Evolutionary conservation across 2,329 filamentous ascomycete genomes (phyloP), one percentile per base, ranked within the genome.

Genomic region (Boeremia exigua): DNA sequence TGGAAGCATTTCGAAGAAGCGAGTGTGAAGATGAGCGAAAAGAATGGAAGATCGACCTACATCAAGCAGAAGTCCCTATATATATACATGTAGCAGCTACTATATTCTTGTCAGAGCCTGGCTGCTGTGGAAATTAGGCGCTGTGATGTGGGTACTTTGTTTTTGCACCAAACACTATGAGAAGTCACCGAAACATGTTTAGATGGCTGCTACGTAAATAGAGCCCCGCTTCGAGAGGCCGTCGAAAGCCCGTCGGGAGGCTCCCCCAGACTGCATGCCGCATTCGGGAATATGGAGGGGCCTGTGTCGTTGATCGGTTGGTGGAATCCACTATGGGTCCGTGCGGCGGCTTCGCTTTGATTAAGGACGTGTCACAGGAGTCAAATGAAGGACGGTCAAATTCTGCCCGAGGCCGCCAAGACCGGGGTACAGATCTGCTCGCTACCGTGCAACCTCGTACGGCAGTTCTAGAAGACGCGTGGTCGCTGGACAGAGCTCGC

Each of bases 321-420:
- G 55, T 58, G 55, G 55, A 58, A 50, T 11, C 14, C 17, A 34
- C 10, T 3, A 12, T 46, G 25, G 25, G 17, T 37, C 38, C 34
- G 44, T 49, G 54, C 54, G 33, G 38, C 8, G 38, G 29, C 45
- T 29, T 53, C 48, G 44, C 34, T 47, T 53, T 57, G 25, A 61
- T 59, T 51, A 30, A 59, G 47, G 39, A 23, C 51, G 59, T 49
- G 53, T 60, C 50, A 60, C 63, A 59, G 43, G 39, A 53, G 27
- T 36, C 45, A 63, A 56, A 63, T 62, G 58, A 64, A 59, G 54
- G 58, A 53, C 48, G 60, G 59, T 48, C 40, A 57, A 57, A 45
- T 36, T 48, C 34, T 39, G 33, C 36, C 56, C 51, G 48, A 28
- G 29, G 14, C 27, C 14, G 46, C 47, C 53, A 46, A 56, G 46